These are phyloP conservation scores for Lodderomyces metapsilosis DNA, from an alignment of 1,139 yeast species.

Conservation along the genomic window DNA sequence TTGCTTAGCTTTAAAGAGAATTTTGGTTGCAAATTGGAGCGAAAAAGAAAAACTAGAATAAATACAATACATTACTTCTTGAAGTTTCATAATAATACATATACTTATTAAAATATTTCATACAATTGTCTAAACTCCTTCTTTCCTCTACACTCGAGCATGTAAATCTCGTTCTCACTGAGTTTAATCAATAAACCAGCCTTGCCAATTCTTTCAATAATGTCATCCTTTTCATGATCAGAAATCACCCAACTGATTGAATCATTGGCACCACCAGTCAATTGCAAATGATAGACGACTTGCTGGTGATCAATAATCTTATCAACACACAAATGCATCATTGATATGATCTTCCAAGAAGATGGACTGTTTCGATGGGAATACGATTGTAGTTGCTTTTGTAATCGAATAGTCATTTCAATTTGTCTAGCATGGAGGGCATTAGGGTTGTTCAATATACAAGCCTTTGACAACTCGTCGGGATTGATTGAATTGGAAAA, in stretches of 20 bases:
- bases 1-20: background rate
- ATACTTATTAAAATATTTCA: conserved; percentile 25
- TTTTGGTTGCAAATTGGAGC: conserved; percentile 1
- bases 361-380: conserved; percentile 34
- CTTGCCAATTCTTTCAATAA: conserved; percentile 42
- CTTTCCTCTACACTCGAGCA: conserved; percentile 50
- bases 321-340: conserved; percentile 34
- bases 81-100: background rate
- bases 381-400: conserved; percentile 34
- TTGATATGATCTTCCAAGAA: conserved; percentile 45
- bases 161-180: conserved; percentile 33
- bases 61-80: background rate
- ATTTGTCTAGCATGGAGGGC: conserved; percentile 24
- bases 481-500: conserved; percentile 5
- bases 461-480: conserved; percentile 12
- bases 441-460: conserved; percentile 23
- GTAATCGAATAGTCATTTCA: conserved; percentile 38
- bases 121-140: conserved; percentile 38
- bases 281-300: conserved; percentile 30
- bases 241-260: conserved; percentile 33
- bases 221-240: conserved; percentile 29
- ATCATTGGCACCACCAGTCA: conserved; percentile 20
- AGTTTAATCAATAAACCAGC: conserved; percentile 44
- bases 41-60: background rate
- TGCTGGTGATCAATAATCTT: conserved; percentile 27